These are phyloP conservation scores for Didymosphaeria variabile DNA, from an alignment of 2,329 filamentous ascomycete species.

Conservation along the genomic window DNA sequence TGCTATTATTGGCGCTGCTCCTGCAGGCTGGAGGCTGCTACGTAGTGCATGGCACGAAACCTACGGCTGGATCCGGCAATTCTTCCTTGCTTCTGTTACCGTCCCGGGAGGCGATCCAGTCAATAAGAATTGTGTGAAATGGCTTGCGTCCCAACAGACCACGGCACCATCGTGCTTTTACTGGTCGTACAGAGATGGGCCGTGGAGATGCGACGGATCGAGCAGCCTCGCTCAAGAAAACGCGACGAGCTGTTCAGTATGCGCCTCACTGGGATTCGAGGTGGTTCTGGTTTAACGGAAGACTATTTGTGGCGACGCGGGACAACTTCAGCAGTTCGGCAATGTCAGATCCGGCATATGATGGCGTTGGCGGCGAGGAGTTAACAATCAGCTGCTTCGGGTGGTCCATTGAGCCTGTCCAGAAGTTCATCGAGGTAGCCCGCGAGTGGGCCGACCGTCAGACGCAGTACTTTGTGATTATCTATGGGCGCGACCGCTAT, in stretches of 20 bases:
- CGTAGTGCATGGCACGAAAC: slow-evolving; percentile 6
- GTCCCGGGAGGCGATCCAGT: slow-evolving; percentile 4
- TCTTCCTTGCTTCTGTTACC: slow-evolving; percentile 6
- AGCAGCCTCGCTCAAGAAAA: slow-evolving; percentile 8
- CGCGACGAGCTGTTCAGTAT: slow-evolving; percentile 4
- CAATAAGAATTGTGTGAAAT: neutral
- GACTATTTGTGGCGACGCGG: neutral
- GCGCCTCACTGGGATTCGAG: slow-evolving; percentile 3
- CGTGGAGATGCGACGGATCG: neutral
- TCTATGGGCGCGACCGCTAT: slow-evolving; percentile 7
- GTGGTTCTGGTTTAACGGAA: neutral
- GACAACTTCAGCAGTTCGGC: slow-evolving; percentile 9
- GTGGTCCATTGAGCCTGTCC: neutral
- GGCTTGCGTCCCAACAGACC: neutral
- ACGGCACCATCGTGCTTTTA: slow-evolving; percentile 6
- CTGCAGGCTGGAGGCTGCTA: slow-evolving; percentile 4
- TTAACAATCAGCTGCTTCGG: slow-evolving; percentile 7
- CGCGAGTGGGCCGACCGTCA: slow-evolving; percentile 5
- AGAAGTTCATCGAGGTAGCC: slow-evolving; percentile 3
- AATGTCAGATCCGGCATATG: slow-evolving; percentile 8
- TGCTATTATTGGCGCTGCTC: slow-evolving; percentile 10
- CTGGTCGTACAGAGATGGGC: neutral
- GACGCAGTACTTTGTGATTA: slow-evolving; percentile 6
- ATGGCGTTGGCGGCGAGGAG: slow-evolving; percentile 2
- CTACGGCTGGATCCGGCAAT: slow-evolving; percentile 4